These are phyloP conservation scores for Aureobasidium sp. DNA, from an alignment of 2,329 filamentous ascomycete genomes.

Conservation along the genomic window DNA sequence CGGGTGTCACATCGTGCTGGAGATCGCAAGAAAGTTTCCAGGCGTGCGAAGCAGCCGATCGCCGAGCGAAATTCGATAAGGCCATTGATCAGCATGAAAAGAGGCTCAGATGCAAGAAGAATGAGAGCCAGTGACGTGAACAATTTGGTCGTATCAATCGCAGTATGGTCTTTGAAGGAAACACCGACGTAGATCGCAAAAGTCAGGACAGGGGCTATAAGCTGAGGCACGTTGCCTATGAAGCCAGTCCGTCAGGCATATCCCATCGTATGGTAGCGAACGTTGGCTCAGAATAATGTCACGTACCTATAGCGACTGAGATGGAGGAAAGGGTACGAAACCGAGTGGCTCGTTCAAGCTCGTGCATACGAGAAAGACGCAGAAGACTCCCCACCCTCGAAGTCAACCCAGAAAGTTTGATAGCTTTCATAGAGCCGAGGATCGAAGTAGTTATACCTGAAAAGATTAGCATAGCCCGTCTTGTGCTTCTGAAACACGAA, in stretches of 20 bases:
- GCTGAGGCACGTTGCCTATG: background rate
- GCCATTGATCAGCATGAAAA: slow-evolving; percentile 6
- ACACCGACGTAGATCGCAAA: slow-evolving; percentile 5
- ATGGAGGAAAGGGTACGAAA: background rate
- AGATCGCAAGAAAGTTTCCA: slow-evolving; percentile 35
- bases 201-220: slow-evolving; percentile 12
- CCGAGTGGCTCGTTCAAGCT: background rate
- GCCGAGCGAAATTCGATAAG: background rate
- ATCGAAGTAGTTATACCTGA: slow-evolving; percentile 15
- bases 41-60: slow-evolving; percentile 35
- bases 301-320: background rate
- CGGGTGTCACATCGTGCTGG: background rate
- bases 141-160: background rate
- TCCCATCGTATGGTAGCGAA: background rate
- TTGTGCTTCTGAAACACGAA: slow-evolving; percentile 12
- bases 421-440: slow-evolving; percentile 14
- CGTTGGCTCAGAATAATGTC: background rate
- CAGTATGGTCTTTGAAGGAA: background rate
- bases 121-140: slow-evolving; percentile 11
- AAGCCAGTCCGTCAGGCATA: background rate
- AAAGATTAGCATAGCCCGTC: background rate
- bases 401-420: slow-evolving; percentile 13
- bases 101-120: slow-evolving; percentile 3
- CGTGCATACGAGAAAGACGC: background rate
- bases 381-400: background rate